Evolutionary conservation across 176 grass and related monocot species (phyloP), one percentile per base, ranked within the genome.

Genomic region (Olyra latifolia): DNA sequence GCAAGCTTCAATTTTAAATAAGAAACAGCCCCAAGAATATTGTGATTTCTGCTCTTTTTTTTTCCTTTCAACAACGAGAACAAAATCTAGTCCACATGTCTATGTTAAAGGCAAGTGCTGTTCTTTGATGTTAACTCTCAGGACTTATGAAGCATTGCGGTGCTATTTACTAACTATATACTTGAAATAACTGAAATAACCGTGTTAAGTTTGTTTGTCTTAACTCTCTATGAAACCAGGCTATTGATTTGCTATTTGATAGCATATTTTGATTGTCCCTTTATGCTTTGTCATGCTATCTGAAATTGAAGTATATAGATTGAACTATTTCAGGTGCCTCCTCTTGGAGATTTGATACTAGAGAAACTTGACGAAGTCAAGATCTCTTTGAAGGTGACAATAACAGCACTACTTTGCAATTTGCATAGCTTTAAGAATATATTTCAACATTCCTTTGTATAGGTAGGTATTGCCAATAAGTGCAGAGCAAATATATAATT

Each of bases 361-460:
- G 53, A 80, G 53, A 97, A 83, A 73, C 83, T 97, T 82, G 86
- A 89, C 38, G 86, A 89, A 82, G 85, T 89, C 16, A 88, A 87
- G 66, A 71, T 46, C 83, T 91, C 83, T 66, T 13, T 89, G 35
- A 91, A 93, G 86, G 90, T 93, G 75, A 59, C 54, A 69, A 7
- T 44, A 69, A 39, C 30, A 53, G 15, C 57, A 86, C 32, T 7
- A 3, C 16, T 57, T 57, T 49, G 42, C 41, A 3, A 10, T 57
- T 57, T 49, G 42, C 41, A 50, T 48, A 16, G 0, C 10, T 68
- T 80, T 81, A 58, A 63, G 52, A 0, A 45, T 30, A 75, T 61
- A 17, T 69, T 50, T 62, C 44, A 41, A 23, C 44, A 10, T 48
- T 63, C 30, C 10, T 13, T 41, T 14, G 24, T 24, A 29, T 24